phyloP scores from a whole-genome alignment of 257 asterid genomes.

The Gentiana macrophylla region DNA sequence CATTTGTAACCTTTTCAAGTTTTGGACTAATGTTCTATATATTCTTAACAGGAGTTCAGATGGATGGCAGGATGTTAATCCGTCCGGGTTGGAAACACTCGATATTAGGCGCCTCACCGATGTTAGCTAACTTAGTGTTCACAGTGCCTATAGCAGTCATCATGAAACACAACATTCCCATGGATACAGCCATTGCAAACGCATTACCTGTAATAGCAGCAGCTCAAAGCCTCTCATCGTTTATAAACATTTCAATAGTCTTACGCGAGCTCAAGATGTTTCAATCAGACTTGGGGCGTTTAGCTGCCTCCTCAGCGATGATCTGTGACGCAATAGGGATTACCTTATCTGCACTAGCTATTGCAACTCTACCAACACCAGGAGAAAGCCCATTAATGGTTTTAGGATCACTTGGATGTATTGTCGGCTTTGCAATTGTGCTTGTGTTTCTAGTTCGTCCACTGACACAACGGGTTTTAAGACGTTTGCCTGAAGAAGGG shows the following conservation, averaged over 20 bases:
- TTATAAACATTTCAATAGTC: slow-evolving; percentile 49
- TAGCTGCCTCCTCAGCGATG: slow-evolving; percentile 48
- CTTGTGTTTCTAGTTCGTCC: slow-evolving; percentile 28
- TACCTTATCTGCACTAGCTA: slow-evolving; percentile 8
- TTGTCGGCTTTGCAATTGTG: slow-evolving; percentile 4
- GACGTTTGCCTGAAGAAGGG: slow-evolving; percentile 27
- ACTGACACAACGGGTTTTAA: slow-evolving; percentile 8
- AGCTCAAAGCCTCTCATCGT: slow-evolving; percentile 42
- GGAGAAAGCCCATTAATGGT: slow-evolving; percentile 2
- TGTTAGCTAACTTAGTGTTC: slow-evolving; percentile 15
- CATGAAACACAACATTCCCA: slow-evolving; percentile 9
- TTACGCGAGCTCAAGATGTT: slow-evolving; percentile 54
- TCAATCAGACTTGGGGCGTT: slow-evolving; percentile 48
- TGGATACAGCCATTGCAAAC: slow-evolving; percentile 27
- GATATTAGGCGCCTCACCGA: slow-evolving; percentile 27
- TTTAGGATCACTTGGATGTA: not conserved
- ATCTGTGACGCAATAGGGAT: slow-evolving; percentile 40
- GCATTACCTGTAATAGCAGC: slow-evolving; percentile 47
- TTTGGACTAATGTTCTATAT: slow-evolving; percentile 62
- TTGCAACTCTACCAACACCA: slow-evolving; percentile 15
- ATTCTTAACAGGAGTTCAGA: slow-evolving; percentile 48
- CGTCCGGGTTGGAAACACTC: slow-evolving; percentile 36
- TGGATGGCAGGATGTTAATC: slow-evolving; percentile 35
- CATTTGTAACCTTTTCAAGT: slow-evolving; percentile 37
- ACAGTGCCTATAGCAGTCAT: slow-evolving; percentile 15